A percentile compares a stretch with the other conserved stretches of the same genome.
These are phyloP conservation scores for Colletotrichum sp. DNA, from an alignment of 2,329 filamentous ascomycete genomes.

Conservation along the genomic window DNA sequence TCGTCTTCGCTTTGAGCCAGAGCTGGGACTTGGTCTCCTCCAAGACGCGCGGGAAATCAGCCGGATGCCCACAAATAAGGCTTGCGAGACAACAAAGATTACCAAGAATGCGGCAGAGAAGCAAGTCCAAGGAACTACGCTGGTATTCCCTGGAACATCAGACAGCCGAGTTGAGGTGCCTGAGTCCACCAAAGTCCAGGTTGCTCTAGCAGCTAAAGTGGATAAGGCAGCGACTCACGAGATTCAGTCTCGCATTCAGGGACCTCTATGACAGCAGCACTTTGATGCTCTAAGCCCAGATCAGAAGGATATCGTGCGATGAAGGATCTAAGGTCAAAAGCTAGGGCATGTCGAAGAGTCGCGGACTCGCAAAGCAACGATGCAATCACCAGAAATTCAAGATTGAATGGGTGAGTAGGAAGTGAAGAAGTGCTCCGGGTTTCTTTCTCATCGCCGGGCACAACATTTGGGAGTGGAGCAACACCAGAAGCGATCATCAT, in stretches of 20 bases:
- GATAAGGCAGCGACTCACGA: not conserved
- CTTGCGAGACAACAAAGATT: not conserved
- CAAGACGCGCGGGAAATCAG: not conserved
- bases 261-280: not conserved
- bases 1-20: not conserved
- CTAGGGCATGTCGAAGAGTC: rapidly evolving
- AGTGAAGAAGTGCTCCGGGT: not conserved
- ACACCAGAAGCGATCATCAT: not conserved
- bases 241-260: not conserved
- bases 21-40: not conserved
- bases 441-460: not conserved
- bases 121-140: not conserved
- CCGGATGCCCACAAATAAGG: not conserved
- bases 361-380: not conserved
- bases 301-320: not conserved
- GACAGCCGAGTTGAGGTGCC: not conserved
- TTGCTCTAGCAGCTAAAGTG: not conserved
- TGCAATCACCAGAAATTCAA: not conserved
- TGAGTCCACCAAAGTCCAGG: not conserved
- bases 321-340: not conserved
- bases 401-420: not conserved
- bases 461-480: not conserved
- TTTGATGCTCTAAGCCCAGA: rapidly evolving
- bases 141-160: not conserved
- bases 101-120: not conserved